These are phyloP conservation scores for Arabidopsis hybrid DNA, from an alignment of 441 rosid species.

Conservation along the genomic window DNA sequence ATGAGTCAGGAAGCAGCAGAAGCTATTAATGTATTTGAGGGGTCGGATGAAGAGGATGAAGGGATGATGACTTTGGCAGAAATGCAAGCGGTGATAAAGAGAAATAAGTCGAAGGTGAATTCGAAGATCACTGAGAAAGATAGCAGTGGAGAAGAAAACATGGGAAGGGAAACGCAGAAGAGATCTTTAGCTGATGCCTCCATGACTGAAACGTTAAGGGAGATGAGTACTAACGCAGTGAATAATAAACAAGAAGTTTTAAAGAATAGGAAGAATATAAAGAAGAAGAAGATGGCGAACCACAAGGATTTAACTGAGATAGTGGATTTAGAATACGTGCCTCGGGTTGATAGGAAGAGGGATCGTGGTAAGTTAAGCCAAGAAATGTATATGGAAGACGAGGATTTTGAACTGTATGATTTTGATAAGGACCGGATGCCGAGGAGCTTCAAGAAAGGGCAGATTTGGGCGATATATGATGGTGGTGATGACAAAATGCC, in stretches of 20 bases:
- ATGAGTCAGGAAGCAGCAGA: slow-evolving; percentile 52
- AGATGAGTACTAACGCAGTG: slow-evolving; percentile 23
- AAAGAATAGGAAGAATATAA: slow-evolving; percentile 35
- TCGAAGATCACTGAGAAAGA: slow-evolving; percentile 38
- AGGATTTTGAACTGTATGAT: slow-evolving; percentile 64
- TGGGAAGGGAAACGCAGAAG: slow-evolving; percentile 39
- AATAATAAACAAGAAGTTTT: slow-evolving; percentile 25
- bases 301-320: slow-evolving; percentile 40
- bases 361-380: slow-evolving; percentile 34
- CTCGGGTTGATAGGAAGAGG: slow-evolving; percentile 43
- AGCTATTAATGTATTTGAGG: slow-evolving; percentile 47
- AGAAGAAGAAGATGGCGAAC: slow-evolving; percentile 39
- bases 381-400: slow-evolving; percentile 51
- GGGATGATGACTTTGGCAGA: slow-evolving; percentile 82
- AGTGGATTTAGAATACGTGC: slow-evolving; percentile 43
- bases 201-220: slow-evolving; percentile 42
- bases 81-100: slow-evolving; percentile 63
- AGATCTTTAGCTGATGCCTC: slow-evolving; percentile 26
- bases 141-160: slow-evolving; percentile 42
- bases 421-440: slow-evolving; percentile 71
- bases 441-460: slow-evolving; percentile 82
- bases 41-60: slow-evolving; percentile 57
- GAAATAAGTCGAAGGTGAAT: slow-evolving; percentile 50
- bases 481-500: slow-evolving; percentile 74
- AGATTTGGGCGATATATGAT: slow-evolving; percentile 80